Base-by-base conservation (phyloP, 495 filamentous ascomycete genomes). In the Penicillium parvum region DNA sequence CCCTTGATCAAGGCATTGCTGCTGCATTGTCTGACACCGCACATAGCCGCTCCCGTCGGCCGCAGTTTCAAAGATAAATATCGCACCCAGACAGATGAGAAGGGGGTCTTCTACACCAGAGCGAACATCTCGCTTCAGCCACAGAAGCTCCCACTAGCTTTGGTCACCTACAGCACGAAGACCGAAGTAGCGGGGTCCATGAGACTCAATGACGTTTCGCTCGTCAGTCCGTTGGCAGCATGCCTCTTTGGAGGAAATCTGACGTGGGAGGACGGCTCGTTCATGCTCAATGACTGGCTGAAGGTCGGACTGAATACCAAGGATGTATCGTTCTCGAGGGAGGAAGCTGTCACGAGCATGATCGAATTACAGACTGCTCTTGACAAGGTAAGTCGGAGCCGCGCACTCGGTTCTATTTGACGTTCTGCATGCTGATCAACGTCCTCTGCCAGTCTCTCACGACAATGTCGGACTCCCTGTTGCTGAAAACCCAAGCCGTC, bases 201-300 rank as follows among this genome's bases (percentile, higher is more conserved):
- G 8, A 22, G 23, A 8, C 18, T 45, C 21, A 51, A 30, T 15
- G 65, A 76, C 10, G 68, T 65, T 5, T 72, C 75, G 3, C 51
- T 66, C 29, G 52, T 62, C 20, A 71, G 65, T 15, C 67, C 74
- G 1, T 54, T 80, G 2, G 61, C 60, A 20, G 66, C 74, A 1
- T 51, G 57, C 26, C 57, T 81, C 16, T 78, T 81, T 35, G 77
- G 77, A 20, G 73, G 76, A n/a, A 55, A 47, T 20, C 47, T 77
- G n/a, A 32, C 39, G 17, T 40, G 40, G 12, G 41, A 47, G 11
- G 41, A 40, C 26, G 56, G 63, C 12, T 58, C 49, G 11, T 10
- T 80, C 8, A 54, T 63, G 32, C 64, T 78, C 39, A 74, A 77
- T 39, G 57, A 52, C 21, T 80, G 77, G 76, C 44, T 79, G 22